These are phyloP conservation scores for Cupressus sempervirens DNA, from an alignment of 75 land plant species.

Conservation along the genomic window DNA sequence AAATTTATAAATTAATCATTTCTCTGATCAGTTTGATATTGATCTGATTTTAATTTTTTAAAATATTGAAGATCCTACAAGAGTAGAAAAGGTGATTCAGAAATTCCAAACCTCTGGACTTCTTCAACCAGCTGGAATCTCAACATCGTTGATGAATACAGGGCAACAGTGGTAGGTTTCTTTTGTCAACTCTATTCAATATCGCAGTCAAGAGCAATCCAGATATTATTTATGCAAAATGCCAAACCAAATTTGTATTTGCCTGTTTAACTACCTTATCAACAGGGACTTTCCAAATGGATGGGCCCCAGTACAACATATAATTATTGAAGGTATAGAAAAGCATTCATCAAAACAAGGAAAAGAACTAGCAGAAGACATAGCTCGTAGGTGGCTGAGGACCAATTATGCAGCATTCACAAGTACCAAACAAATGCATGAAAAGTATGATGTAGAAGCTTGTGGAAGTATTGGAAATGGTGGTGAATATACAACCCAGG, in stretches of 20 bases:
- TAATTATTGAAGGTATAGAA: conserved; percentile 85
- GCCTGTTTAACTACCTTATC: conserved; percentile 6
- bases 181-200: neutral
- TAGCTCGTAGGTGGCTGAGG: conserved; percentile 80
- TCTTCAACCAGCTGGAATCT: conserved; percentile 61
- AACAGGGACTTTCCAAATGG: conserved; percentile 95
- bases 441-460: conserved; percentile 71
- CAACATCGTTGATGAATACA: conserved; percentile 69
- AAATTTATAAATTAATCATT: neutral
- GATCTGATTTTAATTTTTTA: conserved; percentile 14
- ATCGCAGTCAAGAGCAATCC: neutral
- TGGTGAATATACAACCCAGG: conserved; percentile 89
- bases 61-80: conserved; percentile 32
- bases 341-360: conserved; percentile 45
- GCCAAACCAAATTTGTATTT: neutral
- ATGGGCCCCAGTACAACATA: conserved; percentile 92
- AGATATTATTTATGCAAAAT: neutral
- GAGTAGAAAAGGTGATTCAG: conserved; percentile 38
- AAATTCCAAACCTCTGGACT: conserved; percentile 69
- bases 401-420: conserved; percentile 75
- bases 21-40: neutral
- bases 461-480: conserved; percentile 82
- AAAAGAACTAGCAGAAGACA: conserved; percentile 50
- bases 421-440: conserved; percentile 72
- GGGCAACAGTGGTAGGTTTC: conserved; percentile 81